These are phyloP conservation scores for Clavispora asparagi DNA, from an alignment of 805 yeast species.

Conservation along the genomic window DNA sequence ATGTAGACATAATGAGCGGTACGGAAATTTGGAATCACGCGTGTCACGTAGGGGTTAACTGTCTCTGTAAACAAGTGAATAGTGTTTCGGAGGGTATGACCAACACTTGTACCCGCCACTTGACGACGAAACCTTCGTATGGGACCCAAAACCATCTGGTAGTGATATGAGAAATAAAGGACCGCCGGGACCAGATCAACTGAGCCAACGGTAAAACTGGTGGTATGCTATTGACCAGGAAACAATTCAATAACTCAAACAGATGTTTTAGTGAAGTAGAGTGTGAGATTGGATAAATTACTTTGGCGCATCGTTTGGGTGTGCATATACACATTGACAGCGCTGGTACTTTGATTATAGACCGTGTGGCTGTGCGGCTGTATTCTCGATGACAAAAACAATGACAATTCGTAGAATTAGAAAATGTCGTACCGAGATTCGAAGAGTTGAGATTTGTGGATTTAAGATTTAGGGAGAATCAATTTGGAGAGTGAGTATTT, in stretches of 20 bases:
- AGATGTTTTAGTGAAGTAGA: not conserved
- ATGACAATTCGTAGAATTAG: too few relatives aligned
- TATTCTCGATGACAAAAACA: too few relatives aligned
- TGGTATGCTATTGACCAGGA: not conserved
- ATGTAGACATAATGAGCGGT: conserved; percentile 76
- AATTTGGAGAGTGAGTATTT: too few relatives aligned
- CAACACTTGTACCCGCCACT: conserved; percentile 37
- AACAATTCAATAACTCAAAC: not conserved
- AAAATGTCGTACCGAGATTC: too few relatives aligned
- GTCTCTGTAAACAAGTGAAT: conserved; percentile 31
- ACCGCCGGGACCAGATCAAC: not conserved
- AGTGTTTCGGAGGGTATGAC: conserved; percentile 21
- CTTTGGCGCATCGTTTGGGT: too few relatives aligned
- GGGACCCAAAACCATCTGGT: not conserved
- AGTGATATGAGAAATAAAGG: not conserved
- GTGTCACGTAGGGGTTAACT: conserved; percentile 37
- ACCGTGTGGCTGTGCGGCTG: too few relatives aligned
- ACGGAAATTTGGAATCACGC: conserved; percentile 48
- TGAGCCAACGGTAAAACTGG: not conserved
- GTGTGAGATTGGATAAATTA: too few relatives aligned
- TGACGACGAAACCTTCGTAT: not conserved
- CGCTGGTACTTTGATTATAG: too few relatives aligned
- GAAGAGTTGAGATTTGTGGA: too few relatives aligned
- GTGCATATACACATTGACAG: too few relatives aligned
- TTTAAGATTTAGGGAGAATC: too few relatives aligned